Percentiles rank a stretch among this genome's conserved stretches.
These are phyloP conservation scores for Aspergillus sp. DNA, from an alignment of 2,329 filamentous ascomycete species.

Conservation along the genomic window DNA sequence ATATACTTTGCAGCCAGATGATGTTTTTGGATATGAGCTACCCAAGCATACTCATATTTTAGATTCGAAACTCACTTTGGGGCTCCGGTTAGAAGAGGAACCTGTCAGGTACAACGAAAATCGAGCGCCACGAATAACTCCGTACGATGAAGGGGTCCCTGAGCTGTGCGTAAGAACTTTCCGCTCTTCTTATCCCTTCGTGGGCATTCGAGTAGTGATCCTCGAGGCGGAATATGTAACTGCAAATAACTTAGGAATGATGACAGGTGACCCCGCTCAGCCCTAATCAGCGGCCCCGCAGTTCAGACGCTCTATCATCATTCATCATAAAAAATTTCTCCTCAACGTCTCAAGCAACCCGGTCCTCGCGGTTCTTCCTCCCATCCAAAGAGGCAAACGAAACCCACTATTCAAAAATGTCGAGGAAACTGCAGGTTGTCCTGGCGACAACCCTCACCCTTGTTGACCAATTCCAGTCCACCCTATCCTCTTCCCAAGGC, in stretches of 20 bases:
- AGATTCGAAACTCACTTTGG: background rate
- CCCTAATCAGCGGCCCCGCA: slow-evolving; percentile 35
- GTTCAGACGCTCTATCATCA: slow-evolving; percentile 14
- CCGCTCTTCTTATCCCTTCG: too few relatives aligned
- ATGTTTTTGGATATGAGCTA: background rate
- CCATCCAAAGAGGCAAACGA: slow-evolving; percentile 7
- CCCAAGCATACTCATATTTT: background rate
- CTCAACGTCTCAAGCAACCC: slow-evolving; percentile 4
- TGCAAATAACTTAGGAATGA: too few relatives aligned
- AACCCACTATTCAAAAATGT: slow-evolving; percentile 21
- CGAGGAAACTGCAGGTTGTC: slow-evolving; percentile 30
- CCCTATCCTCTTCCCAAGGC: slow-evolving; percentile 29
- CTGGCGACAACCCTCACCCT: slow-evolving; percentile 38
- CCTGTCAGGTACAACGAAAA: background rate
- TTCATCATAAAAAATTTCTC: slow-evolving; percentile 29
- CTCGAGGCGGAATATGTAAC: too few relatives aligned
- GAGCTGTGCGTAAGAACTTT: too few relatives aligned
- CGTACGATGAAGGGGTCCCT: too few relatives aligned
- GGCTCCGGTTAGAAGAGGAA: background rate
- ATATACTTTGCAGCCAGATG: background rate
- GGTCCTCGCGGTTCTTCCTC: background rate
- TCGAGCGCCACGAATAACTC: background rate
- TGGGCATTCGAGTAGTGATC: too few relatives aligned
- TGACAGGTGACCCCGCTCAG: slow-evolving; percentile 29
- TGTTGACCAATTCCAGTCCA: slow-evolving; percentile 39